These are phyloP conservation scores for Leptodontidium sp. DNA, from an alignment of 2,329 filamentous ascomycete genomes.

Conservation along the genomic window DNA sequence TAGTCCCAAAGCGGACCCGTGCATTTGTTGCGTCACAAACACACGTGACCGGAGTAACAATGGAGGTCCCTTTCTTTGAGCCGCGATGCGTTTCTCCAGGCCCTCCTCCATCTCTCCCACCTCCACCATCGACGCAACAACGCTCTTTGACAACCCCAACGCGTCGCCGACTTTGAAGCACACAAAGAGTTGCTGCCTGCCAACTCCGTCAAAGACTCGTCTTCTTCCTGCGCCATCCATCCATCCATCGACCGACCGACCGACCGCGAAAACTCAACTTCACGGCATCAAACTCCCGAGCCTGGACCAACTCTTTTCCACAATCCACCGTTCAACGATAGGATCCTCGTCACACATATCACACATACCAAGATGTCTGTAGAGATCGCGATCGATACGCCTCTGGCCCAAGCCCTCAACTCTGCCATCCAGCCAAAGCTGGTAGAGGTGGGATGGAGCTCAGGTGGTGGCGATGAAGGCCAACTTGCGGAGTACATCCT, in stretches of 20 bases:
- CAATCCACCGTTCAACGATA: not conserved
- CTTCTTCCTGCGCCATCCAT: not conserved
- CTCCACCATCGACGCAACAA: not conserved
- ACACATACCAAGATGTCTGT: slow-evolving; percentile 70
- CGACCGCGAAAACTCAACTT: slow-evolving; percentile 1
- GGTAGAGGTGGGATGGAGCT: slow-evolving; percentile 90
- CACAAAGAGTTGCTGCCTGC: slow-evolving; percentile 19
- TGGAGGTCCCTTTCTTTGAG: not conserved
- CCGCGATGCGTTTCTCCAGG: slow-evolving; percentile 4
- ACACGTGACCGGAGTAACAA: not conserved
- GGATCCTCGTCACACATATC: not conserved
- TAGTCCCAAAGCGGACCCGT: not conserved
- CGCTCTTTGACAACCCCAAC: slow-evolving; percentile 20
- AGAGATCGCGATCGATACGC: slow-evolving; percentile 79
- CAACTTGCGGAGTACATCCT: slow-evolving; percentile 96
- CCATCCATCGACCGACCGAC: not conserved
- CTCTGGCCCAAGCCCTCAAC: slow-evolving; percentile 84
- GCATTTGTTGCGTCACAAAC: not conserved
- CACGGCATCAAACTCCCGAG: slow-evolving; percentile 1
- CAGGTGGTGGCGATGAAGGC: slow-evolving; percentile 76
- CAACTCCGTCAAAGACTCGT: not conserved
- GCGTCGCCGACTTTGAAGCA: slow-evolving; percentile 15
- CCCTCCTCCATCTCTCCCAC: not conserved
- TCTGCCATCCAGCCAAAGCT: slow-evolving; percentile 88
- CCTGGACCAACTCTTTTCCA: not conserved